A percentile compares a stretch with the other conserved stretches of the same genome.
Conservation (phyloP, 345 rosid genomes). For the Arabidopsis thaliana region DNA sequence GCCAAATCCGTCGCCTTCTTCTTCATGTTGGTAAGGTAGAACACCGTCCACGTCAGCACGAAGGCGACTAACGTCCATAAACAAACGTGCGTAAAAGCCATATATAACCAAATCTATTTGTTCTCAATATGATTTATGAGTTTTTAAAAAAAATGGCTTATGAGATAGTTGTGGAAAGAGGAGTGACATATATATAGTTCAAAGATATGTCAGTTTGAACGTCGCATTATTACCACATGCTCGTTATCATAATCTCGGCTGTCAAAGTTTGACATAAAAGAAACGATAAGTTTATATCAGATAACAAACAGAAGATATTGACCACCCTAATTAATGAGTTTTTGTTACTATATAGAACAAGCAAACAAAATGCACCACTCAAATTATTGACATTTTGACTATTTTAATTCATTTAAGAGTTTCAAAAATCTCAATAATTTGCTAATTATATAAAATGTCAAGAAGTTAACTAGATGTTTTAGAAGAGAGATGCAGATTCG, state of each 20-base stretch:
- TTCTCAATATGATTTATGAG: background rate
- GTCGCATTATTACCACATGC: background rate
- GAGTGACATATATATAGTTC: background rate
- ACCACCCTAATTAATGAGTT: background rate
- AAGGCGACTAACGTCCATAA: constrained; percentile 29
- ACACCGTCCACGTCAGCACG: constrained; percentile 21
- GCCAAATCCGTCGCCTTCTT: constrained; percentile 18
- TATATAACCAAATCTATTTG: constrained; percentile 8
- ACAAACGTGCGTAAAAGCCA: constrained; percentile 9
- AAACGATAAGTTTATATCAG: no score
- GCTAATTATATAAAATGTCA: no score
- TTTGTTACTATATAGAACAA: no score
- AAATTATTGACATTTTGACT: no score
- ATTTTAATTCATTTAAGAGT: no score
- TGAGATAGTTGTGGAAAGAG: background rate
- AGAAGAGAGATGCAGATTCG: background rate
- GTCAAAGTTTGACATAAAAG: no score
- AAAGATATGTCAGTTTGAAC: background rate
- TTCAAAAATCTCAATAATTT: no score
- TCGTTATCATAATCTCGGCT: background rate
- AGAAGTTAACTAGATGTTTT: no score
- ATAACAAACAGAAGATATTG: background rate
- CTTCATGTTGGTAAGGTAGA: background rate
- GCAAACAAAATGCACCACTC: no score
- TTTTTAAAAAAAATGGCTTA: background rate